Evolutionary conservation across 2,329 filamentous ascomycete genomes (phyloP), one percentile per base, ranked within the genome.

Genomic region (Ophiostoma populinum): DNA sequence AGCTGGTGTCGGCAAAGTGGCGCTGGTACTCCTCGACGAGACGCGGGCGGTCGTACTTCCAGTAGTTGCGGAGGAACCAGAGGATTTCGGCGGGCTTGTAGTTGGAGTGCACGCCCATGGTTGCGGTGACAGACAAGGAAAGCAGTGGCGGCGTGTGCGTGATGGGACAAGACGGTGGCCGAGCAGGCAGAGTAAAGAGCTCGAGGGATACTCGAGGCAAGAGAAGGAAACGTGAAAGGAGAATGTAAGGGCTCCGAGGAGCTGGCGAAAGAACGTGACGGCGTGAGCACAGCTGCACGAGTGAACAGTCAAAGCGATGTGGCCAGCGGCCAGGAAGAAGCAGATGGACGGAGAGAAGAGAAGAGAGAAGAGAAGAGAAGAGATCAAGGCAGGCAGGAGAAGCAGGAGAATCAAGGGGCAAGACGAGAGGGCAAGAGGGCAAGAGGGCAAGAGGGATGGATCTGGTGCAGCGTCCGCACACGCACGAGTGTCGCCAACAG

Each of bases 61-160:
- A 46, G 33, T 40, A 43, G 34, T 46, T 39, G 2, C 33, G 30
- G 13, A 43, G 15, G 20, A 46, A 46, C 44, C 44, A 46, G 3
- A 43, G 17, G 11, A 46, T 44, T 31, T 46, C 36, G 2, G 30
- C 7, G 4, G 39, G 32, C 6, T 41, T 32, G 35, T 45, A 45
- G 25, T 45, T 41, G 4, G 24, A 17, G 26, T 46, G 44, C 12
- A 43, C 40, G 11, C 12, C 12, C 44, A 44, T 46, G 7, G 10
- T 35, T 25, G 10, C 3, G 15, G 15, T 9, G 18, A 19, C 19
- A n/a, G 12, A 7, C 7, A 9, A 22, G n/a, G n/a, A n/a, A n/a
- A n/a, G n/a, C n/a, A n/a, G n/a, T 20, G 28, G 13, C 12, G 11
- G 6, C 13, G 12, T 7, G 11, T 30, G 2, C 12, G 7, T 20